A percentile compares a stretch with the other conserved stretches of the same genome.
Evolutionary conservation across 441 rosid species (phyloP).

Genomic region (Erodium texanum): DNA sequence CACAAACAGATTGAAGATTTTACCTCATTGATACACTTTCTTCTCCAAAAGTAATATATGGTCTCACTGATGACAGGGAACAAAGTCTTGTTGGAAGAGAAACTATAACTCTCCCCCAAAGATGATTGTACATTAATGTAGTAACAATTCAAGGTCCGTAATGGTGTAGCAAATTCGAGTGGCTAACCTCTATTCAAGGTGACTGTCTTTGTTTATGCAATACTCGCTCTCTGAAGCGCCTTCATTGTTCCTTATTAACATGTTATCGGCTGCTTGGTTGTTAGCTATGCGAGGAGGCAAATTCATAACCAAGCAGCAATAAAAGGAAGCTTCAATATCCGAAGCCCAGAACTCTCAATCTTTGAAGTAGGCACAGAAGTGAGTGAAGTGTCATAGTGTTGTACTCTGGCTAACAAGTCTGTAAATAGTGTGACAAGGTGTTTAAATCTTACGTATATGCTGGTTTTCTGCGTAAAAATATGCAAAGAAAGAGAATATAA

Average conservation of each 20-base stretch:
- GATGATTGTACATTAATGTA: conserved; percentile 23
- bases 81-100: conserved; percentile 70
- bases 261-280: background rate
- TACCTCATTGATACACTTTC: background rate
- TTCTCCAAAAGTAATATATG: conserved; percentile 5
- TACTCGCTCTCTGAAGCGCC: no score
- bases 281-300: no score
- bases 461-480: no score
- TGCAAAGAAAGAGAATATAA: background rate
- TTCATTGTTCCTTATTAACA: no score
- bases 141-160: background rate
- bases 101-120: conserved; percentile 36
- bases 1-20: background rate
- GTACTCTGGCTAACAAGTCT: background rate
- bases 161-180: background rate
- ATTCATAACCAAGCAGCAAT: no score
- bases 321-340: no score
- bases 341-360: background rate
- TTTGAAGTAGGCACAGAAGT: background rate
- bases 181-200: background rate
- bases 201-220: background rate
- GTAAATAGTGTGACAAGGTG: background rate
- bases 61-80: conserved; percentile 35
- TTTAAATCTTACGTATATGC: no score
- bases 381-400: background rate